Evolutionary conservation across 202 grass and related monocot genomes (phyloP).

Genomic region (Schoenoplectus tabernaemontani): DNA sequence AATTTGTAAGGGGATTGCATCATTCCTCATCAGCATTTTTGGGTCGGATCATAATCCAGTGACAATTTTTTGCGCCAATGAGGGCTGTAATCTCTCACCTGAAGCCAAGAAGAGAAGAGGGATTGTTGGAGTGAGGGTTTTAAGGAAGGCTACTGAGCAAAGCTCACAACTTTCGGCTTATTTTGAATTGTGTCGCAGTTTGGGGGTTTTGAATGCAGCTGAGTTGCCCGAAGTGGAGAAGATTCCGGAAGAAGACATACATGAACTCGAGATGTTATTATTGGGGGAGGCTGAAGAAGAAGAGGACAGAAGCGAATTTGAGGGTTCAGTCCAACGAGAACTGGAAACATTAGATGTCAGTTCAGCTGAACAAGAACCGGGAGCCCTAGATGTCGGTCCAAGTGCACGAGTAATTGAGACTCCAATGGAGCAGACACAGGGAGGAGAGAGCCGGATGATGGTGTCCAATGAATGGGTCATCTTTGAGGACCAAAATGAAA

Average conservation of each 20-base stretch:
- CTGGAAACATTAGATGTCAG: no score
- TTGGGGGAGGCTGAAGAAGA: slow-evolving; percentile 30
- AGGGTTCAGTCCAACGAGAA: no score
- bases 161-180: slow-evolving; percentile 50
- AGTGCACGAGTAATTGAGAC: slow-evolving; percentile 19
- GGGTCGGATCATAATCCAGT: slow-evolving; percentile 26
- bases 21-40: slow-evolving; percentile 49
- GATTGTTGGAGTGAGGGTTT: slow-evolving; percentile 41
- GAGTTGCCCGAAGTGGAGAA: slow-evolving; percentile 68
- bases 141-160: slow-evolving; percentile 56
- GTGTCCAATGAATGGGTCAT: slow-evolving; percentile 59
- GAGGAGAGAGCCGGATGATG: slow-evolving; percentile 18
- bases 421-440: not conserved
- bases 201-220: slow-evolving; percentile 63
- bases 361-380: not conserved
- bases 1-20: slow-evolving; percentile 68
- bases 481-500: slow-evolving; percentile 37
- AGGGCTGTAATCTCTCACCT: slow-evolving; percentile 16
- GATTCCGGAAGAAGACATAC: slow-evolving; percentile 57
- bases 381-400: not conserved
- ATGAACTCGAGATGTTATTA: slow-evolving; percentile 58
- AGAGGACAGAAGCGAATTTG: slow-evolving; percentile 1
- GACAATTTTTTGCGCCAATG: not conserved
- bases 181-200: slow-evolving; percentile 55
- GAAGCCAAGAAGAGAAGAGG: slow-evolving; percentile 31